Conservation (phyloP, 1,139 yeast genomes). For the Yamadazyma mexicana region DNA sequence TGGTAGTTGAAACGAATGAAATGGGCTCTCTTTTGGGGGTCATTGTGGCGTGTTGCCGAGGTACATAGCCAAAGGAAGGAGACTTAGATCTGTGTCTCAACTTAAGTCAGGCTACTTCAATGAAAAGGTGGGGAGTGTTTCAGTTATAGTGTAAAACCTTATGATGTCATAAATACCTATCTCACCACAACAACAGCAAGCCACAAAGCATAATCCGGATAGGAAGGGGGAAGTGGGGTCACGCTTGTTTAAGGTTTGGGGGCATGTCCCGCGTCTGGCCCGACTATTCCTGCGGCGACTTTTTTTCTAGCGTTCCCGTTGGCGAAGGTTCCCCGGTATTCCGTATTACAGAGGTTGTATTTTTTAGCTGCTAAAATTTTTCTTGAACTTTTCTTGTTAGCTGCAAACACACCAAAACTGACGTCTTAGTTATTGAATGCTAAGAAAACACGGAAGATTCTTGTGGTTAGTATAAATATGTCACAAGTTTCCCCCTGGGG, state of each 20-base stretch:
- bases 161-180: too few species aligned
- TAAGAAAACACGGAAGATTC: background rate
- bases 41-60: too few species aligned
- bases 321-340: background rate
- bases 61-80: too few species aligned
- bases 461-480: background rate
- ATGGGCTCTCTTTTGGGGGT: too few species aligned
- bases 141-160: too few species aligned
- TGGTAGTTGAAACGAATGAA: too few species aligned
- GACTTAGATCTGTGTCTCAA: too few species aligned
- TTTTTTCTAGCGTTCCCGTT: background rate
- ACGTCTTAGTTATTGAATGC: background rate
- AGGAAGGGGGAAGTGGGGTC: background rate
- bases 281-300: background rate
- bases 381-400: constrained; percentile 1
- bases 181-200: background rate
- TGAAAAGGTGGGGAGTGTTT: too few species aligned
- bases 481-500: too few species aligned
- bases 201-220: background rate
- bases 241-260: background rate
- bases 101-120: too few species aligned
- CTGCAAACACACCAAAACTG: background rate
- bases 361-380: background rate
- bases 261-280: too few species aligned
- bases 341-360: background rate